phyloP scores from a whole-genome alignment of 192 early-diverging fungal species.

The Coemansia sp. region DNA sequence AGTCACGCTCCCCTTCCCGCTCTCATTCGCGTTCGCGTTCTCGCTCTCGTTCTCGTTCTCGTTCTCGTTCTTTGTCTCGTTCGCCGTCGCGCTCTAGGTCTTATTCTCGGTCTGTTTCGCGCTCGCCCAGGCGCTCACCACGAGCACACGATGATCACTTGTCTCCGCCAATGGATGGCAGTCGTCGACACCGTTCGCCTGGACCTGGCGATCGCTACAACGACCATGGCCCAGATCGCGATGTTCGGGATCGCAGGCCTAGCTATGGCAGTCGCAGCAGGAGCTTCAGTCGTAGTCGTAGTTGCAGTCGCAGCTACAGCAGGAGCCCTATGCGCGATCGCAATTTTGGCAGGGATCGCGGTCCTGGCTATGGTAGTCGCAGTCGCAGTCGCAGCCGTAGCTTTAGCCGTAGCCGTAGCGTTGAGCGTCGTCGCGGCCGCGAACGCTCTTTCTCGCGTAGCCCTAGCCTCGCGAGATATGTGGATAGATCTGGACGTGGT shows the following conservation, averaged over 20 bases:
- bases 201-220: neutral
- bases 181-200: neutral
- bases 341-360: constrained; percentile 10
- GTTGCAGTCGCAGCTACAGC: constrained; percentile 27
- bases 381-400: constrained; percentile 24
- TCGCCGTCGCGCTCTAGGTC: constrained; percentile 18
- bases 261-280: constrained; percentile 14
- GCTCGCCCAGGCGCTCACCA: constrained; percentile 22
- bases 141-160: constrained; percentile 17
- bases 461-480: constrained; percentile 15
- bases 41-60: constrained; percentile 6
- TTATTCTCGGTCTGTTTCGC: constrained; percentile 16
- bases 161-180: constrained; percentile 27
- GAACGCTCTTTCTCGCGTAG: constrained; percentile 27
- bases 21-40: constrained; percentile 16
- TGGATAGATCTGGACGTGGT: neutral
- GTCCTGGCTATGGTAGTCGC: neutral
- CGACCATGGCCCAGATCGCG: neutral
- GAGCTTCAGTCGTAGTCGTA: constrained; percentile 19
- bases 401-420: constrained; percentile 4
- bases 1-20: constrained; percentile 13
- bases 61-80: constrained; percentile 9
- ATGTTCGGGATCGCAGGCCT: neutral
- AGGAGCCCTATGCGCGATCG: constrained; percentile 10
- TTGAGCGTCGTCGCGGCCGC: constrained; percentile 8